Conservation (phyloP, 371 early-diverging fungal genomes). For the Apophysomyces sp. region DNA sequence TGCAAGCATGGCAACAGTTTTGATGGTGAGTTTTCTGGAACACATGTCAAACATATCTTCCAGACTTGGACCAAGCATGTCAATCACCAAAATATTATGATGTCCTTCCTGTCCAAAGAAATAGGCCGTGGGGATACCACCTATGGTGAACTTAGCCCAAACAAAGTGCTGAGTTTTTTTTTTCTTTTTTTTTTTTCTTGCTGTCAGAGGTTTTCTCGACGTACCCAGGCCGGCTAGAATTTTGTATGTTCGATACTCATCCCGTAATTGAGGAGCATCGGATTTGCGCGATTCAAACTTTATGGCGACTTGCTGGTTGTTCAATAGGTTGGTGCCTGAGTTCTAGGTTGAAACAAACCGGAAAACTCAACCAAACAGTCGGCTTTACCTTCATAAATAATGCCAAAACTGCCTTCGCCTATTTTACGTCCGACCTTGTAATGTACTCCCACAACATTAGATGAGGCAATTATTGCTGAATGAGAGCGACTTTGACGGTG, state of each 20-base stretch:
- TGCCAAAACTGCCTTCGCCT: slow-evolving; percentile 95
- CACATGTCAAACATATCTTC: slow-evolving; percentile 98
- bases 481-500: neutral
- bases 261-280: slow-evolving; percentile 87
- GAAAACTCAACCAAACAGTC: neutral
- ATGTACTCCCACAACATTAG: slow-evolving; percentile 83
- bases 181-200: neutral
- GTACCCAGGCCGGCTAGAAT: slow-evolving; percentile 64
- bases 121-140: slow-evolving; percentile 87
- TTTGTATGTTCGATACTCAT: slow-evolving; percentile 86
- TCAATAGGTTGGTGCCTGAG: slow-evolving; percentile 56
- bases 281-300: slow-evolving; percentile 87
- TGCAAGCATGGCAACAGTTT: slow-evolving; percentile 96
- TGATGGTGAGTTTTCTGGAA: slow-evolving; percentile 84
- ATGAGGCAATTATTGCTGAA: neutral
- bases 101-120: slow-evolving; percentile 97
- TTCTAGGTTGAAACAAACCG: neutral
- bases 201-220: slow-evolving; percentile 44
- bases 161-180: slow-evolving; percentile 14
- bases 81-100: slow-evolving; percentile 96
- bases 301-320: slow-evolving; percentile 79
- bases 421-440: slow-evolving; percentile 91
- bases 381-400: slow-evolving; percentile 90
- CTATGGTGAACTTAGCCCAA: slow-evolving; percentile 24
- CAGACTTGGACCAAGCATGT: slow-evolving; percentile 96